Percentiles rank a stretch among this genome's conserved stretches.
These are phyloP conservation scores for Aspergillus piperis DNA, from an alignment of 2,329 filamentous ascomycete species.

Conservation along the genomic window DNA sequence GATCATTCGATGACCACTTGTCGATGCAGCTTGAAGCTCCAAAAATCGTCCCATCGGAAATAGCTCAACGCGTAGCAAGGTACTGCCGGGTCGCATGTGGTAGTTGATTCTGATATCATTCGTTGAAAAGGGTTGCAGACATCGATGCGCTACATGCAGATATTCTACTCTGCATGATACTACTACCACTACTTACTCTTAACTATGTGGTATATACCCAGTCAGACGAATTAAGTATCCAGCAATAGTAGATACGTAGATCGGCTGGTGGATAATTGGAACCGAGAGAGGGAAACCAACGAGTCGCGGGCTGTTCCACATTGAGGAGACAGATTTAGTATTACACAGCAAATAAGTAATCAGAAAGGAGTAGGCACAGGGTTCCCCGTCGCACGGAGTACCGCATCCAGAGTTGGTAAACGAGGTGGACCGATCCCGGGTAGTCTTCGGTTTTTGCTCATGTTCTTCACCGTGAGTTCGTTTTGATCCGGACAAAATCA, in stretches of 20 bases:
- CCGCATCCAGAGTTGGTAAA: background rate
- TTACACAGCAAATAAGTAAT: background rate
- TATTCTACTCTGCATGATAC: background rate
- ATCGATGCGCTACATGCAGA: background rate
- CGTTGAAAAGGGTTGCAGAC: background rate
- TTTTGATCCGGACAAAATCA: background rate
- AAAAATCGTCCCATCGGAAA: background rate
- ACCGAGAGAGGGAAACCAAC: background rate
- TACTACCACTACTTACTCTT: background rate
- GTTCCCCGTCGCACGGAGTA: conserved; percentile 3
- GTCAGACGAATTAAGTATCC: background rate
- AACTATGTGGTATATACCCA: background rate
- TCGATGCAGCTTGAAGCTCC: background rate
- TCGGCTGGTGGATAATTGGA: conserved; percentile 1
- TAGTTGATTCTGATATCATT: conserved; percentile 1
- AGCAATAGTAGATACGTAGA: background rate
- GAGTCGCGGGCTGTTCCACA: background rate
- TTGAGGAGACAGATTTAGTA: background rate
- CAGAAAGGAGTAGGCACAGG: background rate
- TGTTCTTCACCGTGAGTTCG: conserved; percentile 3
- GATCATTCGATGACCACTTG: background rate
- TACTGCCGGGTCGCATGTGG: conserved; percentile 1
- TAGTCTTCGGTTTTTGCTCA: background rate
- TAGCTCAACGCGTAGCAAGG: background rate
- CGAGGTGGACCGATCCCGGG: conserved; percentile 4